Evolutionary conservation across 495 filamentous ascomycete genomes (phyloP), one percentile per base, ranked within the genome.

Genomic region (Aspergillus sclerotiicarbonarius): DNA sequence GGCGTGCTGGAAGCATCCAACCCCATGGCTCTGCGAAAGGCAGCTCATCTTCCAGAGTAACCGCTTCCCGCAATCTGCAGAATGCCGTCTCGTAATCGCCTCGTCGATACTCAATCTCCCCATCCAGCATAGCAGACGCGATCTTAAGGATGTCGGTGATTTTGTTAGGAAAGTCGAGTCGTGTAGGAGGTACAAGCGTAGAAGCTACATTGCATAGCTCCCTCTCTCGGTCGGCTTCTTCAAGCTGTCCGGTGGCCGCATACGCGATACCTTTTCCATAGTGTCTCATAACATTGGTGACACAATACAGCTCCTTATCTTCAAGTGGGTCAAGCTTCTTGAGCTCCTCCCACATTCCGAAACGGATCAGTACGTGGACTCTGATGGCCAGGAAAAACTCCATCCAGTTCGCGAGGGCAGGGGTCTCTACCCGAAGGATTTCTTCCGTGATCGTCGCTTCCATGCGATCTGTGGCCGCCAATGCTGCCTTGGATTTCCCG

Each of bases 11-110:
- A 59, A 85, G 81, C 84, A 88, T 87, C 84, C 84, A 87, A 3
- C 82, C 82, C 85, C 85, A 88, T 0, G 87, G 87, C 67, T 90
- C 87, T 56, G 85, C 81, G 54, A 86, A 90, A 0, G 79, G 80
- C 8, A 90, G 71, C 1, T 64, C 57, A 53, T 86, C 82, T 54
- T 87, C 83, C 6, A 77, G 71, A 9, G 65, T 57, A 20, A 85
- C 81, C 0, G 85, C 75, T 16, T 63, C 49, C 0, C 73, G 71
- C 15, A 89, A 72, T 37, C 77, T 66, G 2, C 59, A 56, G 59
- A 86, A 86, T 0, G 82, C 83, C 4, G 57, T 12, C 0, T 81
- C 76, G 47, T 75, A 73, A 33, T 84, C 79, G 0, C 70, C 78
- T 5, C 71, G 71, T 6, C 84, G 82, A 61, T 87, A 89, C 51